Evolutionary conservation across 768 basidiomycete genomes (phyloP).

Genomic region (Tephrocybe sp.): DNA sequence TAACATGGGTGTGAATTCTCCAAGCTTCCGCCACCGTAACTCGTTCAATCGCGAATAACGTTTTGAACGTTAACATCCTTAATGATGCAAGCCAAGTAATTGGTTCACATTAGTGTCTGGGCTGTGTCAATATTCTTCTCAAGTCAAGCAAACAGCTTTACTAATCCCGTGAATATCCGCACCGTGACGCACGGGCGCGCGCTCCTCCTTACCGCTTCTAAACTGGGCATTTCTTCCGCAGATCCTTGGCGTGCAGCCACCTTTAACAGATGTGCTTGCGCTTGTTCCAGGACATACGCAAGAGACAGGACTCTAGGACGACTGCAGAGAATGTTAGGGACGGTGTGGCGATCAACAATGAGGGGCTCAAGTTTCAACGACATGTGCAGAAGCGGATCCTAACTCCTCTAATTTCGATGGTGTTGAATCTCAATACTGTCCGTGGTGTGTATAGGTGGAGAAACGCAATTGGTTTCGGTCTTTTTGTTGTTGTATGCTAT

Average conservation of each 20-base stretch:
- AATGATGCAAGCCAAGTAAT: no score
- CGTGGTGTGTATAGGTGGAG: constrained; percentile 45
- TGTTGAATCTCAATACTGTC: not conserved
- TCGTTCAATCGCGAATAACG: no score
- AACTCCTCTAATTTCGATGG: constrained; percentile 26
- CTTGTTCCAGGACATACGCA: constrained; percentile 9
- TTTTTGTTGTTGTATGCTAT: constrained; percentile 59
- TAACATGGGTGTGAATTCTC: no score
- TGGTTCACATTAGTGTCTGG: no score
- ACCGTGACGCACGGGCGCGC: constrained; percentile 64
- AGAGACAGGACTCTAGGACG: constrained; percentile 19
- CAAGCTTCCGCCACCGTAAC: no score
- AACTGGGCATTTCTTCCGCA: constrained; percentile 34
- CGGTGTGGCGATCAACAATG: constrained; percentile 47
- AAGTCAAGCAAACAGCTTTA: no score
- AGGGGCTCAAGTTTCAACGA: constrained; percentile 55
- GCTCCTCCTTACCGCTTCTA: constrained; percentile 53
- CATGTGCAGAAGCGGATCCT: constrained; percentile 69
- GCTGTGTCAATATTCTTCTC: no score
- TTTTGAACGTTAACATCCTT: no score
- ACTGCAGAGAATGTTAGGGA: constrained; percentile 24
- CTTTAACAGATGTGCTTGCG: constrained; percentile 15
- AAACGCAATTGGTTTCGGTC: constrained; percentile 63
- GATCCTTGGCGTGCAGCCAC: constrained; percentile 35
- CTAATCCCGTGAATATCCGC: constrained; percentile 65